Evolutionary conservation across 352 stramenopile genomes (phyloP).

Genomic region (Pythium brachiatum): DNA sequence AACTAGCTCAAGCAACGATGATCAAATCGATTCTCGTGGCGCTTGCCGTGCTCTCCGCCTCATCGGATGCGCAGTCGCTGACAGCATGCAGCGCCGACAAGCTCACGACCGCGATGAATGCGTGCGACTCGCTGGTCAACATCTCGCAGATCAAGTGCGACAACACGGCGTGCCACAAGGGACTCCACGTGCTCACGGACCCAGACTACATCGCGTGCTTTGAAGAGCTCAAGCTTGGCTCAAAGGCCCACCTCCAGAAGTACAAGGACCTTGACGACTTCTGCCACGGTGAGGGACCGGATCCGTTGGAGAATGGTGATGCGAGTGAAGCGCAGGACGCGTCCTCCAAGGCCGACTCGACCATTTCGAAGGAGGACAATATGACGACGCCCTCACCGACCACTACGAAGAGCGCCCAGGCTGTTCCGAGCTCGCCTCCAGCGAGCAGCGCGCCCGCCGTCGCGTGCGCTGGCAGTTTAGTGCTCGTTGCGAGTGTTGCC

Average conservation of each 20-base stretch:
- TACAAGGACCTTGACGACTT: conserved; percentile 45
- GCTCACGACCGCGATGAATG: conserved; percentile 21
- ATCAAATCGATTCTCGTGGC: conserved; percentile 1
- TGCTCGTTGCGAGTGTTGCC: background rate
- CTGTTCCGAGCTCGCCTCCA: background rate
- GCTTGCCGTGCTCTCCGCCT: background rate
- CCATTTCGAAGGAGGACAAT: background rate
- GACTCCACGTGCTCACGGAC: conserved; percentile 38
- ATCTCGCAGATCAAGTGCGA: conserved; percentile 47
- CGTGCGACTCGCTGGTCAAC: conserved; percentile 40
- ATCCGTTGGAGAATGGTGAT: conserved; percentile 28
- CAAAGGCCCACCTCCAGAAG: conserved; percentile 33
- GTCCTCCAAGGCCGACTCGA: background rate
- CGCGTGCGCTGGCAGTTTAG: background rate
- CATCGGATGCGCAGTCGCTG: conserved; percentile 3
- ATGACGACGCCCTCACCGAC: background rate
- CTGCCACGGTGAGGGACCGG: conserved; percentile 38
- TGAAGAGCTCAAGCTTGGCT: conserved; percentile 33
- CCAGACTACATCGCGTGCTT: conserved; percentile 38
- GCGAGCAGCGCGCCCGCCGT: background rate
- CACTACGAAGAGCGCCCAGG: background rate
- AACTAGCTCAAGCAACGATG: background rate
- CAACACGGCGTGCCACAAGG: conserved; percentile 33
- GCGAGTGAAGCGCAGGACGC: background rate
- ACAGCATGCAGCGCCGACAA: conserved; percentile 20